Conservation (phyloP, 2,329 filamentous ascomycete species). For the Sporothrix mexicana region DNA sequence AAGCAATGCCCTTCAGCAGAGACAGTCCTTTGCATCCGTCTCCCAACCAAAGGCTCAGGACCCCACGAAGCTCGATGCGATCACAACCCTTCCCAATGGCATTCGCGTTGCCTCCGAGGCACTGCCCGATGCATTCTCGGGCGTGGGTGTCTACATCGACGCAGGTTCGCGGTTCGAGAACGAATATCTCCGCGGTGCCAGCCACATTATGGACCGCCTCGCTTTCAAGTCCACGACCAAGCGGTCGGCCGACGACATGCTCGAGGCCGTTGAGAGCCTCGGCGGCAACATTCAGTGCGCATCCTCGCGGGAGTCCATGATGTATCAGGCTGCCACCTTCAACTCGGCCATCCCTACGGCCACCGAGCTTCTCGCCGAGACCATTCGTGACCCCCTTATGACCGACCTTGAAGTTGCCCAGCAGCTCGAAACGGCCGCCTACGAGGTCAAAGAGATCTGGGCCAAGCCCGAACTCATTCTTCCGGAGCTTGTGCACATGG, state of each 20-base stretch:
- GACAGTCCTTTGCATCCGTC: conserved; percentile 29
- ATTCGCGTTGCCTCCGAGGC: conserved; percentile 94
- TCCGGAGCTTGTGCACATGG: conserved; percentile 92
- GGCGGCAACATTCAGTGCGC: conserved; percentile 98
- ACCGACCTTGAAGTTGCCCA: conserved; percentile 85
- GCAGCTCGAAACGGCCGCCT: conserved; percentile 89
- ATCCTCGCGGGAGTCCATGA: conserved; percentile 91
- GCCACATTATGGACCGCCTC: conserved; percentile 93
- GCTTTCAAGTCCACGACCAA: conserved; percentile 88
- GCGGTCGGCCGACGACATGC: conserved; percentile 79
- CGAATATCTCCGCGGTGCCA: conserved; percentile 81
- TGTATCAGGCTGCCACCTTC: conserved; percentile 99
- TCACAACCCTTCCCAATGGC: conserved; percentile 90
- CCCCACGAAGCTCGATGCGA: conserved; percentile 81
- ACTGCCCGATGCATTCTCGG: conserved; percentile 90
- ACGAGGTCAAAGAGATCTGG: conserved; percentile 98
- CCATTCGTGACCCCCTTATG: conserved; percentile 83
- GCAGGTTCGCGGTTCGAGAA: conserved; percentile 95
- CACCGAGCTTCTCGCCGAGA: conserved; percentile 86
- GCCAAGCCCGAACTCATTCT: conserved; percentile 94
- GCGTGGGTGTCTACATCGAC: conserved; percentile 94
- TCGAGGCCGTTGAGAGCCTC: conserved; percentile 83
- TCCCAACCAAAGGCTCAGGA: conserved; percentile 59
- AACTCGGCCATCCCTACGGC: conserved; percentile 87
- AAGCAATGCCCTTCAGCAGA: background rate